These are phyloP conservation scores for Phytopythium vexans DNA, from an alignment of 352 stramenopile genomes.

Conservation along the genomic window DNA sequence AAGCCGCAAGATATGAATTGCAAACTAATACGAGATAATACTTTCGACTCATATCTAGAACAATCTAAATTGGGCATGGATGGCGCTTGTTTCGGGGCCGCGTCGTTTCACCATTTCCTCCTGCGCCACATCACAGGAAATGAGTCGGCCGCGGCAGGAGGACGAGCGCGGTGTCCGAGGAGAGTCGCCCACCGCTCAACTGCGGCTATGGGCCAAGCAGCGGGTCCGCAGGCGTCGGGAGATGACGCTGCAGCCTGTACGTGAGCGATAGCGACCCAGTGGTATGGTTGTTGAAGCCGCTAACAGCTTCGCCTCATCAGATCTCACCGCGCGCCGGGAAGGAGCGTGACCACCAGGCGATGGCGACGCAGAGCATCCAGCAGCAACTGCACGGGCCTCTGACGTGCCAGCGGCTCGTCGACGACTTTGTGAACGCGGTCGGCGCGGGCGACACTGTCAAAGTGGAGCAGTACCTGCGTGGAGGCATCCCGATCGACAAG, in stretches of 20 bases:
- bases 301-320: not conserved
- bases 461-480: slow-evolving; percentile 48
- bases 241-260: slow-evolving; percentile 19
- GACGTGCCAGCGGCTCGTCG: slow-evolving; percentile 47
- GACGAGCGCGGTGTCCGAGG: slow-evolving; percentile 32
- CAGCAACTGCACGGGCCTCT: slow-evolving; percentile 49
- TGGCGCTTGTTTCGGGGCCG: not conserved
- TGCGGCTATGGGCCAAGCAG: slow-evolving; percentile 34
- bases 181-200: slow-evolving; percentile 41
- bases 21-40: not conserved
- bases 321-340: not conserved
- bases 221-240: slow-evolving; percentile 15
- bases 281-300: not conserved
- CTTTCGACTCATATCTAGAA: no score
- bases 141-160: slow-evolving; percentile 1
- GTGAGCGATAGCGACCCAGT: not conserved
- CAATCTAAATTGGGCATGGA: no score
- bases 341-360: not conserved
- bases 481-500: slow-evolving; percentile 47
- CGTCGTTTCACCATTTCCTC: not conserved
- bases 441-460: slow-evolving; percentile 31
- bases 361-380: slow-evolving; percentile 11
- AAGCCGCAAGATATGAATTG: slow-evolving; percentile 4
- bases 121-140: not conserved
- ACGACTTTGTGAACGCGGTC: slow-evolving; percentile 56